Conservation (phyloP, 805 yeast species). For the Diddensiella transvaalensis region DNA sequence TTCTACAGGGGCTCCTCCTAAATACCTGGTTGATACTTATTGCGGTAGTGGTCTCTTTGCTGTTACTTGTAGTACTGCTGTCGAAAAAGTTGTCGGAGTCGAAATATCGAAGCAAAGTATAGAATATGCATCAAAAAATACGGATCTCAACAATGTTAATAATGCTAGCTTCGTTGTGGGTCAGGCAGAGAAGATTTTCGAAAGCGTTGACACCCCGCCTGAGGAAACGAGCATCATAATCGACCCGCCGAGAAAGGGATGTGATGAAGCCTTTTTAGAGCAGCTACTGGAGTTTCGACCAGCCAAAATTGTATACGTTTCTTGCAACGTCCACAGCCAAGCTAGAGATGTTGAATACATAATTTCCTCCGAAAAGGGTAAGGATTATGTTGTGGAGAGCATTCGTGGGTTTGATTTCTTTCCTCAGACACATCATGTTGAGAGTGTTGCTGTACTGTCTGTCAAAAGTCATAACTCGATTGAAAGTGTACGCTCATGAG, state of each 20-base stretch:
- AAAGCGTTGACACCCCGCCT: constrained; percentile 57
- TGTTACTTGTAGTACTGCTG: constrained; percentile 76
- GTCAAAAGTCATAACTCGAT: background rate
- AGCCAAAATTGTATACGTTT: constrained; percentile 83
- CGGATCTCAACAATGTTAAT: constrained; percentile 64
- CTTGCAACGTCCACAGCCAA: constrained; percentile 97
- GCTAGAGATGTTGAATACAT: constrained; percentile 91
- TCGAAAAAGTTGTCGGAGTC: constrained; percentile 86
- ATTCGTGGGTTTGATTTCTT: constrained; percentile 94
- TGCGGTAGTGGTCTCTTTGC: constrained; percentile 96
- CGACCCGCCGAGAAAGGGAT: constrained; percentile 97
- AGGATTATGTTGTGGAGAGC: constrained; percentile 69
- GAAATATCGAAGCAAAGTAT: constrained; percentile 92
- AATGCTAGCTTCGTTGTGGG: constrained; percentile 87
- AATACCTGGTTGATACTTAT: constrained; percentile 86
- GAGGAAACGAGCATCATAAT: constrained; percentile 81
- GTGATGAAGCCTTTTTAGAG: constrained; percentile 81
- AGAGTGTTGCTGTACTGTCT: constrained; percentile 73
- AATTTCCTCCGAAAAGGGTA: constrained; percentile 53
- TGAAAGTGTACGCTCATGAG: background rate
- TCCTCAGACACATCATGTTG: constrained; percentile 92
- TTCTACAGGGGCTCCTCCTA: constrained; percentile 40
- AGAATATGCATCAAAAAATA: constrained; percentile 79
- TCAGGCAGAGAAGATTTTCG: constrained; percentile 87
- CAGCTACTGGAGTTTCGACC: constrained; percentile 84